Conservation (phyloP, 2,329 filamentous ascomycete species). For the Dryadomyces quercivorus region DNA sequence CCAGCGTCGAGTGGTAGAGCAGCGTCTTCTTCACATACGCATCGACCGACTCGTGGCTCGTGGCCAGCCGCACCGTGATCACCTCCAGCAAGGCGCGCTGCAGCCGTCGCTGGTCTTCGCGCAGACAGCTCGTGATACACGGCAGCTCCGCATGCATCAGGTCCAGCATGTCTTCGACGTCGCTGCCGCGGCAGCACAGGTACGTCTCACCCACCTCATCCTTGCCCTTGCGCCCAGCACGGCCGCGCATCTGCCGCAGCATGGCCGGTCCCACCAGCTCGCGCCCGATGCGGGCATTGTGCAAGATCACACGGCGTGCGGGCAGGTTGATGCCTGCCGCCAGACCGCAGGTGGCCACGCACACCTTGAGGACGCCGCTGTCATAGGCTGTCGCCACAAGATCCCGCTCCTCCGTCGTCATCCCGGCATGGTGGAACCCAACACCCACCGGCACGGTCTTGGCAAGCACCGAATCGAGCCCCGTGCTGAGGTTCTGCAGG, state of each 20-base stretch:
- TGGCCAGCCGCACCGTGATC: slow-evolving; percentile 55
- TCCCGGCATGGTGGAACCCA: slow-evolving; percentile 59
- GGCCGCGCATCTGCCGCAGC: slow-evolving; percentile 69
- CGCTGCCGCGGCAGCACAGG: slow-evolving; percentile 56
- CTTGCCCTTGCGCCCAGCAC: slow-evolving; percentile 68
- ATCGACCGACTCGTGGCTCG: slow-evolving; percentile 48
- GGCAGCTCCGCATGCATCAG: slow-evolving; percentile 64
- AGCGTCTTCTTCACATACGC: slow-evolving; percentile 60
- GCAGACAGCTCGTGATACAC: slow-evolving; percentile 53
- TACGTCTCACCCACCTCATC: slow-evolving; percentile 68
- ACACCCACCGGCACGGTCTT: slow-evolving; percentile 55
- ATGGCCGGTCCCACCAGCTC: slow-evolving; percentile 68
- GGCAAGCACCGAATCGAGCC: slow-evolving; percentile 52
- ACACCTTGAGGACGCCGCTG: slow-evolving; percentile 51
- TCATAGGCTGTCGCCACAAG: slow-evolving; percentile 62
- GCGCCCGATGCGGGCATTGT: slow-evolving; percentile 63
- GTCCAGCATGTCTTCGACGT: slow-evolving; percentile 57
- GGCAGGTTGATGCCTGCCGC: slow-evolving; percentile 74
- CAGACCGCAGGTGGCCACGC: slow-evolving; percentile 66
- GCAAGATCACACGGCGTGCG: slow-evolving; percentile 62
- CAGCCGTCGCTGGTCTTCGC: slow-evolving; percentile 49
- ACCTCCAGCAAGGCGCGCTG: slow-evolving; percentile 62
- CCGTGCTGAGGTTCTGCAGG: slow-evolving; percentile 46
- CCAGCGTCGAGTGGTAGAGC: slow-evolving; percentile 39
- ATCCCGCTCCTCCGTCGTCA: slow-evolving; percentile 66